phyloP scores from a whole-genome alignment of 140 eudicot species.

The Flaveria floridana region DNA sequence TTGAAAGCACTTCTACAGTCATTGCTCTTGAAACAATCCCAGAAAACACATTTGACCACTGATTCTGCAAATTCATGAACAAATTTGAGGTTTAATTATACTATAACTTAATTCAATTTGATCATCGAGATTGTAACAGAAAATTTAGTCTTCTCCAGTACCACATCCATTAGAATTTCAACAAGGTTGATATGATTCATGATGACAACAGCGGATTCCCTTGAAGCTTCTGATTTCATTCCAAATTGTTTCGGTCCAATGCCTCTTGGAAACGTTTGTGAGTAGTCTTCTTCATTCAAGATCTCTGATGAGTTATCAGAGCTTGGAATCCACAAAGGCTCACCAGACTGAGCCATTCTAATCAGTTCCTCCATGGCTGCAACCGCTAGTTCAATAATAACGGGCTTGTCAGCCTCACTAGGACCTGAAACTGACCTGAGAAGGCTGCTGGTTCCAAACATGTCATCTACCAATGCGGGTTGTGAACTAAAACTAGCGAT shows the following conservation, averaged over 20 bases:
- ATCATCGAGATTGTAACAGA: background rate
- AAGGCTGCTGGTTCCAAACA: constrained; percentile 58
- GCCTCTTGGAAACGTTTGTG: constrained; percentile 60
- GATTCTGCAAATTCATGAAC: constrained; percentile 48
- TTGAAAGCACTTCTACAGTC: constrained; percentile 78
- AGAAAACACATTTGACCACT: constrained; percentile 78
- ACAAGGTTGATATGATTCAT: constrained; percentile 55
- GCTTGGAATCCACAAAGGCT: constrained; percentile 64
- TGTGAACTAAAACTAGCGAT: constrained; percentile 45
- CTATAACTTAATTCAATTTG: constrained; percentile 2
- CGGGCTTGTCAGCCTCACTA: constrained; percentile 70
- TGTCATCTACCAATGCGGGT: constrained; percentile 46
- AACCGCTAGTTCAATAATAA: constrained; percentile 79
- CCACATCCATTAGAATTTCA: constrained; percentile 64
- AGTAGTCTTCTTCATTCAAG: constrained; percentile 65
- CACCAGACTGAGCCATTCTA: constrained; percentile 65
- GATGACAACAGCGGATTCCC: constrained; percentile 46
- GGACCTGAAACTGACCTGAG: constrained; percentile 61
- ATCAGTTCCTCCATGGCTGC: constrained; percentile 80
- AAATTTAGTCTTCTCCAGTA: constrained; percentile 6
- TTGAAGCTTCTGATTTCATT: constrained; percentile 49
- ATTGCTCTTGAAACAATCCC: constrained; percentile 85
- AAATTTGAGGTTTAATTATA: background rate
- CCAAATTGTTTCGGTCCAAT: constrained; percentile 56
- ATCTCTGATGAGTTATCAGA: constrained; percentile 36